Base-by-base conservation (phyloP, 345 rosid genomes). In the Tarenaya hassleriana region DNA sequence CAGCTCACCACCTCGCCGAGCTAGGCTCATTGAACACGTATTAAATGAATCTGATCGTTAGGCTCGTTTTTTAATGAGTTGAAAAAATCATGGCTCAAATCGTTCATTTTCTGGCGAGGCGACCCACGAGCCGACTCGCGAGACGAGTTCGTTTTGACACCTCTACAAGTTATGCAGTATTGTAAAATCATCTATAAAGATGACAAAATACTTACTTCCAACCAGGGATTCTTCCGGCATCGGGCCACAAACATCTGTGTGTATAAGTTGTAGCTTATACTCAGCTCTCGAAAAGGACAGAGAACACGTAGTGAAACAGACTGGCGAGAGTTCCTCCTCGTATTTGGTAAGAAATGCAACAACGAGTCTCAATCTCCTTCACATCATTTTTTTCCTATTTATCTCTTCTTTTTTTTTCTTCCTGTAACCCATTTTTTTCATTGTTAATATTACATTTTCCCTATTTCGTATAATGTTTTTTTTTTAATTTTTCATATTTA, bases 341-440 rank as follows among this genome's bases (percentile, higher is more conserved):
- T 56, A 43, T 43, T 45, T 65, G 64, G 64, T 65, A 16, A 37
- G 21, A 58, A 45, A 5, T 45, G 69, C 69, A 58, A 44, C 64
- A 14, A 65, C 69, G 59, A 58, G 63, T 52, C 54, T 58, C 69
- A 58, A 50, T 43, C 59, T 58, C 69, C 54, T 65, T 38, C 69
- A 58, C 69, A 65, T 29, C 29, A 21, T 29, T 4, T 39, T 18
- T 29, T 11, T 24, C 10, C 10, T 1, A n/a, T n/a, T n/a, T n/a
- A n/a, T n/a, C n/a, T n/a, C n/a, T n/a, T n/a, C n/a, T n/a, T n/a
- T n/a, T n/a, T n/a, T n/a, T n/a, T n/a, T n/a, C n/a, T n/a, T n/a
- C n/a, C n/a, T 1, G 37, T 48, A 7, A 8, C 8, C 4, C 27
- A 24, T 45, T 16, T 8, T 12, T 34, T 20, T 1, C 45, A 52